A percentile compares a stretch with the other conserved stretches of the same genome.
Evolutionary conservation across 768 basidiomycete genomes (phyloP).

Genomic region (Lentinula sp.): DNA sequence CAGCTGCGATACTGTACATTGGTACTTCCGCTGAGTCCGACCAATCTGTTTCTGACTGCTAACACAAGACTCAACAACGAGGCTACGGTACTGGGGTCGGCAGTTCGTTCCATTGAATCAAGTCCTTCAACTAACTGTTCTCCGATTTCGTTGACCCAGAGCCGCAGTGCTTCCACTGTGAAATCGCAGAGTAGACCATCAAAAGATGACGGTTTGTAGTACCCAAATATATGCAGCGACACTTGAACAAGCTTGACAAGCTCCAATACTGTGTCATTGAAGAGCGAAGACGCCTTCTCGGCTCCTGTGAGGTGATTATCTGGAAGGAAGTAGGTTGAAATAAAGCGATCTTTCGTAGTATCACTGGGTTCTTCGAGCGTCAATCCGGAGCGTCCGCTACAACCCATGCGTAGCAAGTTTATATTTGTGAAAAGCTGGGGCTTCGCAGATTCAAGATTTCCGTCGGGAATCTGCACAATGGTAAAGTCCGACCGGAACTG

Average conservation of each 20-base stretch:
- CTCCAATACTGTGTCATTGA: conserved; percentile 65
- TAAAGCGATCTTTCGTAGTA: conserved; percentile 75
- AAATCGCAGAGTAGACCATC: conserved; percentile 77
- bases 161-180: conserved; percentile 64
- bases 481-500: conserved; percentile 87
- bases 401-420: conserved; percentile 79
- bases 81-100: conserved; percentile 67
- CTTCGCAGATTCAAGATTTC: conserved; percentile 55
- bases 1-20: conserved; percentile 21
- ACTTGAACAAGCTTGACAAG: conserved; percentile 72
- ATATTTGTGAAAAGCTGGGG: conserved; percentile 78
- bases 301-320: conserved; percentile 1
- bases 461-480: conserved; percentile 72
- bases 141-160: conserved; percentile 65
- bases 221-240: conserved; percentile 64
- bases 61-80: conserved; percentile 67
- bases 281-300: conserved; percentile 26
- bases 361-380: conserved; percentile 80
- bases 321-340: conserved; percentile 57
- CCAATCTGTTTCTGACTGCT: conserved; percentile 63
- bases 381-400: conserved; percentile 68
- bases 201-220: conserved; percentile 23
- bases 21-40: conserved; percentile 39
- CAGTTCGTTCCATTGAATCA: conserved; percentile 70
- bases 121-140: conserved; percentile 47